phyloP scores from a whole-genome alignment of 106 monocot species.

The Dendrobium chrysotoxum region DNA sequence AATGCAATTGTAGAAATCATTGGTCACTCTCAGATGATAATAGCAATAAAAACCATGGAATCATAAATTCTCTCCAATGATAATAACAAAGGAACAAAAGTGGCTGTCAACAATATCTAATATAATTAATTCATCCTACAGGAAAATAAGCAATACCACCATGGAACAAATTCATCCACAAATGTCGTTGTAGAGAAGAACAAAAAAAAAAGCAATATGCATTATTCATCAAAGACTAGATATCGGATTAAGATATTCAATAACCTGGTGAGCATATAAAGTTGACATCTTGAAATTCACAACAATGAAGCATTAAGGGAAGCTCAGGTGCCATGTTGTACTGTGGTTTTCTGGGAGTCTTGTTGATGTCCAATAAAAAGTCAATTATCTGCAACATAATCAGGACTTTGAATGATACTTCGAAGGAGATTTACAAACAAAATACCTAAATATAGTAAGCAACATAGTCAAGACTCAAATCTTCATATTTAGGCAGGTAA shows the following conservation, averaged over 20 bases:
- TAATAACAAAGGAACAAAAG: not conserved
- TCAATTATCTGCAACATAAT: conserved; percentile 60
- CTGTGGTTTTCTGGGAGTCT: conserved; percentile 86
- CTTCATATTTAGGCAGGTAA: not conserved
- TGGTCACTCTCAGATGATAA: not conserved
- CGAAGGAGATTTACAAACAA: not conserved
- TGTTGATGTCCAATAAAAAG: conserved; percentile 58
- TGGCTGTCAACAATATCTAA: not conserved
- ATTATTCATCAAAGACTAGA: not conserved
- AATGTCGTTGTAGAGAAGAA: not conserved
- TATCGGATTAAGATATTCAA: not conserved
- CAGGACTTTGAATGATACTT: not conserved
- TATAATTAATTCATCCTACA: not conserved
- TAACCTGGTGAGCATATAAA: conserved; percentile 86
- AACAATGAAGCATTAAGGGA: conserved; percentile 68
- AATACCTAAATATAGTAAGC: not conserved
- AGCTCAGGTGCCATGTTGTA: conserved; percentile 82
- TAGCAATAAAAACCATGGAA: not conserved
- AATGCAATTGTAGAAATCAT: not conserved
- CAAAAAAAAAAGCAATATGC: not conserved
- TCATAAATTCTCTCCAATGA: not conserved
- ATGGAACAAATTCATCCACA: conserved; percentile 1
- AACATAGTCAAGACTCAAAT: not conserved
- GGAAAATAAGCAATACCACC: not conserved
- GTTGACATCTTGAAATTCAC: conserved; percentile 68